Evolutionary conservation across 768 basidiomycete species (phyloP).

Genomic region (Amanita jacksonii): DNA sequence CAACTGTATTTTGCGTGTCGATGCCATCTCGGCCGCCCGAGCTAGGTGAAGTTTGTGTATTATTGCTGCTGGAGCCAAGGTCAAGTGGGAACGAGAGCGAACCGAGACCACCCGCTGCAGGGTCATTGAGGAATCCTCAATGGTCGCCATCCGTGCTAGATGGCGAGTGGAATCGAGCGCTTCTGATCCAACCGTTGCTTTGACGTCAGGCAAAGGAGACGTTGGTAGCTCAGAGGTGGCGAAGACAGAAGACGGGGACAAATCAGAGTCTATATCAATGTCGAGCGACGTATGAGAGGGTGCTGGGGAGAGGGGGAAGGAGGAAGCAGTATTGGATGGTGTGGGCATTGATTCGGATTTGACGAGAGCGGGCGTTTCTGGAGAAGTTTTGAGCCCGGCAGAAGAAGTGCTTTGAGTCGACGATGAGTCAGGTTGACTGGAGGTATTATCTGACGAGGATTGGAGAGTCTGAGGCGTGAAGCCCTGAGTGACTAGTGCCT

Average conservation of each 20-base stretch:
- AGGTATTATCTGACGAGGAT: too few relatives aligned
- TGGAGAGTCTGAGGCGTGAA: slow-evolving; percentile 36
- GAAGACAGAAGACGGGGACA: slow-evolving; percentile 24
- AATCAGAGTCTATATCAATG: slow-evolving; percentile 16
- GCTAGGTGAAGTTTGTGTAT: slow-evolving; percentile 15
- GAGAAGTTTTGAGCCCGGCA: slow-evolving; percentile 17
- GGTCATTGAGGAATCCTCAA: slow-evolving; percentile 59
- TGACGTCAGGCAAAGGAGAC: slow-evolving; percentile 16
- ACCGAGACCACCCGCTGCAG: slow-evolving; percentile 86
- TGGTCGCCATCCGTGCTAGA: slow-evolving; percentile 96
- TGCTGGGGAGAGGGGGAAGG: slow-evolving; percentile 29
- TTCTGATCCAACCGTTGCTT: slow-evolving; percentile 15
- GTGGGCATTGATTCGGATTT: slow-evolving; percentile 18
- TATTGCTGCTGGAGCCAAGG: slow-evolving; percentile 15
- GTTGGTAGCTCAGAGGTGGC: slow-evolving; percentile 17
- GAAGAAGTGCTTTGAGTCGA: slow-evolving; percentile 20
- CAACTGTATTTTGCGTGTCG: slow-evolving; percentile 24
- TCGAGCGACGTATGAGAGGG: slow-evolving; percentile 24
- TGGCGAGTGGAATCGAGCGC: slow-evolving; percentile 77
- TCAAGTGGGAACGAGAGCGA: slow-evolving; percentile 14
- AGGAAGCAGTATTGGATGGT: slow-evolving; percentile 25
- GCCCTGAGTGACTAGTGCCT: slow-evolving; percentile 62
- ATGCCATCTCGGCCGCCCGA: slow-evolving; percentile 12
- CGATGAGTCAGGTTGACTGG: too few relatives aligned
- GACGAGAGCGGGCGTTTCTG: slow-evolving; percentile 21